Evolutionary conservation across 2,329 filamentous ascomycete genomes (phyloP).

Genomic region (Phaeosphaeriaceae sp.): DNA sequence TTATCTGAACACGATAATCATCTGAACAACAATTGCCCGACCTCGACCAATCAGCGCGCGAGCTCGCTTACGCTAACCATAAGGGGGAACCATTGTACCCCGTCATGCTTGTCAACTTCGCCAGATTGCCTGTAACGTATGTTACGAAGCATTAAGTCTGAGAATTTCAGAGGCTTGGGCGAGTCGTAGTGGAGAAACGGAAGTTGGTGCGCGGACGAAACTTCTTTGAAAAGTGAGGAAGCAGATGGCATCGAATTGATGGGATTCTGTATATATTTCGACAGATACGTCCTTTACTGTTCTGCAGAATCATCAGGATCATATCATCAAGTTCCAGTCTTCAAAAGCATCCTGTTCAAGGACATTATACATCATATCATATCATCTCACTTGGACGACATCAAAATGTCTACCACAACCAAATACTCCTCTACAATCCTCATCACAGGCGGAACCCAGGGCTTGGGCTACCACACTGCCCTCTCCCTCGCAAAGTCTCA

Average conservation of each 20-base stretch:
- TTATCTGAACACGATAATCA: neutral
- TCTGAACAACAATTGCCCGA: neutral
- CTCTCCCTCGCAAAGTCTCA: slow-evolving; percentile 22
- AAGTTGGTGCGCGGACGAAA: neutral
- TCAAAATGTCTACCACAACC: slow-evolving; percentile 26
- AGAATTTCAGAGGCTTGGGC: neutral
- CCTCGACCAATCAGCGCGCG: neutral
- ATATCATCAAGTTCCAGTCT: neutral
- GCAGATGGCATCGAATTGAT: neutral
- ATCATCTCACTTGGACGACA: neutral
- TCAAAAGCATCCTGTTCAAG: neutral
- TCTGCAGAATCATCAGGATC: neutral
- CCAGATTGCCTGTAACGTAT: neutral
- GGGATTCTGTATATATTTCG: neutral
- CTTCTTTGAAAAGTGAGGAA: neutral
- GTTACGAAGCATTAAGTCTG: neutral
- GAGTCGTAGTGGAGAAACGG: neutral
- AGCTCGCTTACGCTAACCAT: neutral
- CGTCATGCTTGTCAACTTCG: neutral
- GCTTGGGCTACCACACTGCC: slow-evolving; percentile 27
- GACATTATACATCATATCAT: neutral
- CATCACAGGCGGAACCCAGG: slow-evolving; percentile 35
- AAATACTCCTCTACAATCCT: slow-evolving; percentile 40
- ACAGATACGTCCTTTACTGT: neutral
- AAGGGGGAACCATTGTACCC: neutral